Evolutionary conservation across 768 basidiomycete species (phyloP), one percentile per base, ranked within the genome.

Genomic region (Cyclocybe cylindracea): DNA sequence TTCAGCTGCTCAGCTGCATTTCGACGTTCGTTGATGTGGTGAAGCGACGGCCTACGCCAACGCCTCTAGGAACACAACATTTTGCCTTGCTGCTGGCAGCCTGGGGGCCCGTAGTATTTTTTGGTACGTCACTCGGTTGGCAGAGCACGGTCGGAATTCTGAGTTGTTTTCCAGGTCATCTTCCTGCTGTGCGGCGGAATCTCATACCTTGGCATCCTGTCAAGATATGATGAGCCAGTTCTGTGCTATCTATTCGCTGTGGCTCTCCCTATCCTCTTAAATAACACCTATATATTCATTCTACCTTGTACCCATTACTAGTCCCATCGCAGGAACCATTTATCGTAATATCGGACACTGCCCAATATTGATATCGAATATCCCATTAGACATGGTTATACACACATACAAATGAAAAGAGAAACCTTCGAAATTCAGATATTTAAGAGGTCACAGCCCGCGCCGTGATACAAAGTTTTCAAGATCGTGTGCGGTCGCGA

Each of bases 401-500:
- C 34, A 44, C 16, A 16, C 32, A 35, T 38, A 24, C 24, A 24
- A 43, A 35, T 48, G 29, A 8, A 44, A 35, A 34, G 35, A 11
- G 35, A 24, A 32, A 14, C 29, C 44, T 11, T 48, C 16, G 46
- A 29, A 48, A 40, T 46, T 51, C 36, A 47, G 14, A 39, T 19
- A 46, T 46, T 31, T 24, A 36, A 3, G 44, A 33, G 32, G 51
- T 66, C 54, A 68, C 43, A 71, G 67, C 14, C 81, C 83, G 43
- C 82, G 72, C 35, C 83, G 73, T 24, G 72, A 67, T 38, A 82
- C 79, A 58, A 85, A 83, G 42, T 72, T 79, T 63, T 90, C 82
- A 14, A 94, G 70, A 63, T 94, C 91, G 29, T 91, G 84, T 13
- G 73, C 63, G 14, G 91, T 94, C 1, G 87, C 91, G 0, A 94